phyloP scores from a whole-genome alignment of 2,329 filamentous ascomycete species.

The Mollisia scopiformis region DNA sequence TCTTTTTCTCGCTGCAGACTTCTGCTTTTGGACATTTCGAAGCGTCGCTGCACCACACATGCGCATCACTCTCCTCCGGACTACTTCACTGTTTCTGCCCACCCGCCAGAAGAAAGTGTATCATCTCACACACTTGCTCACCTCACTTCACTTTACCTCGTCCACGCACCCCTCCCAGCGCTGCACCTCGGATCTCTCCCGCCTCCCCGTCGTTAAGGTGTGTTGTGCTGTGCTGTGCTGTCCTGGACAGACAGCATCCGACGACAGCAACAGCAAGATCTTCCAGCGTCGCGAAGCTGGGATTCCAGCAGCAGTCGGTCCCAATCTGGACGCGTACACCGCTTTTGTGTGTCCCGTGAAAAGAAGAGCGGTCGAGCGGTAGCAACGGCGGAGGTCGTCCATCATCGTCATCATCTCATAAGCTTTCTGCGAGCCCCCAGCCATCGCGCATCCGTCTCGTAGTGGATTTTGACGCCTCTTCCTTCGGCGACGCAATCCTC shows the following conservation, averaged over 20 bases:
- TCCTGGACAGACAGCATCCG: not conserved
- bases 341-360: slow-evolving; percentile 3
- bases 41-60: not conserved
- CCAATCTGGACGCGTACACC: not conserved
- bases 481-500: too few species aligned
- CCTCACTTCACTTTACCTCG: not conserved
- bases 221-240: too few species aligned
- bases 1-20: not conserved
- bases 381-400: not conserved
- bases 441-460: too few species aligned
- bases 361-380: not conserved
- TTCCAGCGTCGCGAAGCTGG: too few species aligned
- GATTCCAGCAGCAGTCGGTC: not conserved
- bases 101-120: not conserved
- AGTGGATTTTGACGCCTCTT: too few species aligned
- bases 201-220: not conserved
- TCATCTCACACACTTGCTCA: not conserved
- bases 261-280: not conserved
- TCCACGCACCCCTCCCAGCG: not conserved
- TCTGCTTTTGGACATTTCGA: not conserved
- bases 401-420: not conserved
- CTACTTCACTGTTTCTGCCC: not conserved
- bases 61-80: not conserved
- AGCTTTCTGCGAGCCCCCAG: not conserved
- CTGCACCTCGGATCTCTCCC: not conserved